A percentile compares a stretch with the other conserved stretches of the same genome.
These are phyloP conservation scores for Lipomyces chichibuensis DNA, from an alignment of 805 yeast genomes.

Conservation along the genomic window DNA sequence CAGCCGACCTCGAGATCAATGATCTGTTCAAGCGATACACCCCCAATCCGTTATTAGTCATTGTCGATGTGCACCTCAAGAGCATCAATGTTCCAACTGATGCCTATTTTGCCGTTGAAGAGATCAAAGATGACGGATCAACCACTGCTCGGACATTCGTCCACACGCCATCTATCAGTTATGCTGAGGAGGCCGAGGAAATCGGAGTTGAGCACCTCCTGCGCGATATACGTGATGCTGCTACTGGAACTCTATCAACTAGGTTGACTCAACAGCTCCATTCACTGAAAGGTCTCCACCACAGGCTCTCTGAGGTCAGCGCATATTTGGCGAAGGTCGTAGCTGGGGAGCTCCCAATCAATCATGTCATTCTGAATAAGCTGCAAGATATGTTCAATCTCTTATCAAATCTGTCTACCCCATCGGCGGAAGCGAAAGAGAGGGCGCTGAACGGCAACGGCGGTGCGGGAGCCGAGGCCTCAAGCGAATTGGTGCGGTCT, in stretches of 20 bases:
- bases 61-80: slow-evolving; percentile 87
- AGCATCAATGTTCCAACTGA: slow-evolving; percentile 93
- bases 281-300: slow-evolving; percentile 82
- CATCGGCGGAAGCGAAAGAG: slow-evolving; percentile 36
- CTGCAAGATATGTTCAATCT: slow-evolving; percentile 93
- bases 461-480: slow-evolving; percentile 39
- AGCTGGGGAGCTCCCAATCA: slow-evolving; percentile 73
- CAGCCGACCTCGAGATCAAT: slow-evolving; percentile 88
- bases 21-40: slow-evolving; percentile 85
- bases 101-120: slow-evolving; percentile 91
- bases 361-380: slow-evolving; percentile 87
- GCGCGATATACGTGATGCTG: slow-evolving; percentile 94
- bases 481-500: slow-evolving; percentile 69
- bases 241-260: slow-evolving; percentile 88
- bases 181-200: slow-evolving; percentile 99
- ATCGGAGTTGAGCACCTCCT: slow-evolving; percentile 96
- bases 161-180: slow-evolving; percentile 88
- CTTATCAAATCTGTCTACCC: slow-evolving; percentile 70
- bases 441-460: slow-evolving; percentile 9
- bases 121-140: slow-evolving; percentile 93
- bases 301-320: slow-evolving; percentile 76
- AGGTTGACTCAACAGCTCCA: slow-evolving; percentile 86
- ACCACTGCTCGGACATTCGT: slow-evolving; percentile 89
- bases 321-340: slow-evolving; percentile 75
- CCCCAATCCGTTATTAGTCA: slow-evolving; percentile 76